These are phyloP conservation scores for Priceomyces fermenticarens DNA, from an alignment of 805 yeast genomes.

Conservation along the genomic window DNA sequence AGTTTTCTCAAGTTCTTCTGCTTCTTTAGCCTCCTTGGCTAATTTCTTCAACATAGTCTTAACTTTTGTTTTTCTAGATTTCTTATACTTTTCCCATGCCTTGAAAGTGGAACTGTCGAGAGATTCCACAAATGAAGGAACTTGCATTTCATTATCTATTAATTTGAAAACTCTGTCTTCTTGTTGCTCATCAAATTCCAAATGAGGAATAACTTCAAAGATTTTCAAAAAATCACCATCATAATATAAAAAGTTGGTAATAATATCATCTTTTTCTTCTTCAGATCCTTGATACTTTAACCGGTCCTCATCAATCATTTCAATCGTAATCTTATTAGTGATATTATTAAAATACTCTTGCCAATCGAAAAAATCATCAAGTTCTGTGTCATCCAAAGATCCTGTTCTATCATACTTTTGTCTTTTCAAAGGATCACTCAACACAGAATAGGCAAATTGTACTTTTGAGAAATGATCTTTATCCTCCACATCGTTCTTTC, in stretches of 20 bases:
- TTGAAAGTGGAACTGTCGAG: constrained; percentile 29
- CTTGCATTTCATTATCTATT: constrained; percentile 42
- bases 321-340: constrained; percentile 54
- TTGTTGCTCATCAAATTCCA: constrained; percentile 57
- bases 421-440: constrained; percentile 57
- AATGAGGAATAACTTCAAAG: constrained; percentile 76
- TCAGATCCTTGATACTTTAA: constrained; percentile 56
- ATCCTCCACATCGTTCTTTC: constrained; percentile 12
- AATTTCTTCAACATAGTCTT: constrained; percentile 47
- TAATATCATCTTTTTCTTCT: constrained; percentile 63
- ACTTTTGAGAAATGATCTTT: constrained; percentile 55
- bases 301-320: constrained; percentile 68
- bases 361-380: constrained; percentile 52
- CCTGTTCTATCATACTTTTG: constrained; percentile 71
- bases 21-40: constrained; percentile 66
- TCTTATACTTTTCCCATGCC: constrained; percentile 51
- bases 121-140: constrained; percentile 23
- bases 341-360: constrained; percentile 49
- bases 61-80: constrained; percentile 46
- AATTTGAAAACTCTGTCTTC: constrained; percentile 59
- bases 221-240: constrained; percentile 68
- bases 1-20: constrained; percentile 45
- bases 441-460: constrained; percentile 70
- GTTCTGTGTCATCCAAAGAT: constrained; percentile 41
- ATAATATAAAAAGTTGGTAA: constrained; percentile 51